Evolutionary conservation across 2,329 filamentous ascomycete species (phyloP), one percentile per base, ranked within the genome.

Genomic region (Fusarium virguliforme): DNA sequence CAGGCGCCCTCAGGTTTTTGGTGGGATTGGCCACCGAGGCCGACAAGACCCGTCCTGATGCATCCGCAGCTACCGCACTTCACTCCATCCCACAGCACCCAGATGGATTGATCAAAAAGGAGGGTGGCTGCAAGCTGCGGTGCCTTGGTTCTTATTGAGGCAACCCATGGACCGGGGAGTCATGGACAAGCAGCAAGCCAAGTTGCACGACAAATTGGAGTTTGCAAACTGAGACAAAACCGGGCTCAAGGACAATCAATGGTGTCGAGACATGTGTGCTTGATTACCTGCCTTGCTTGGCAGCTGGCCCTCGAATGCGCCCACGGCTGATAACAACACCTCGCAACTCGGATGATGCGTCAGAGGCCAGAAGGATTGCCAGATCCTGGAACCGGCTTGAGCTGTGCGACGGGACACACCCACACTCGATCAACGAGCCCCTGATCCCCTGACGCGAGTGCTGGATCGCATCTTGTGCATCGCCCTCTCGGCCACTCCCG

Each of bases 401-500:
- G 64, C 62, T 64, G 72, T 76, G 54, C 64, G 37, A 75, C 72
- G 74, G 62, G 63, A 64, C 70, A 74, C 70, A 67, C 50, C 38
- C 58, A 54, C 58, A 48, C 64, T 59, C 51, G 58, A 71, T 38
- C 62, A 69, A 50, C 55, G 60, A 64, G 56, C 63, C 56, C 61
- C 62, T 60, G 66, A 59, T 62, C 65, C 68, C 68, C 68, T 71
- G 69, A 67, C 48, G 69, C 62, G 62, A 61, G 59, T 73, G 65
- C 73, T 66, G 67, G 64, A 75, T 75, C 71, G 65, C 63, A 71
- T 76, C 70, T 74, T 68, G 72, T 74, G 65, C 68, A 69, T 70
- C 57, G 62, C 57, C 57, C 56, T 55, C 58, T 75, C 63, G 71
- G 70, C 65, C 71, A 70, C 70, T 71, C 72, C 73, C 72, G 74